phyloP scores from a whole-genome alignment of 2,329 filamentous ascomycete genomes.

The Cordyceps cicadae region DNA sequence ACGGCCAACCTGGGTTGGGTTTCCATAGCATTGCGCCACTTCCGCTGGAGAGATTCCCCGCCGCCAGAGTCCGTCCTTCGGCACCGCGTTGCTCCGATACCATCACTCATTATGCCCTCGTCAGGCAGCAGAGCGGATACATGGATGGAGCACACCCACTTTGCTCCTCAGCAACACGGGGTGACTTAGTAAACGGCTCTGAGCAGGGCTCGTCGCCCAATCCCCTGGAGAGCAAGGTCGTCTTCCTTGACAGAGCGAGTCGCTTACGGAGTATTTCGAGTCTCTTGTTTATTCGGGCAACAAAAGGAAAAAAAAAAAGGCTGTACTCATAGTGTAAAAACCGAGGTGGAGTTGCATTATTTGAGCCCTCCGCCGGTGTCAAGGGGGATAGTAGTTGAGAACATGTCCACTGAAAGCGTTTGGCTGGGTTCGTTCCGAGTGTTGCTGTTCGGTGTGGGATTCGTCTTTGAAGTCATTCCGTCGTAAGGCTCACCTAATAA shows the following conservation, averaged over 20 bases:
- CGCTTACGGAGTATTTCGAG: not conserved
- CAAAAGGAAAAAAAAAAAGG: no score
- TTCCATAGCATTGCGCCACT: not conserved
- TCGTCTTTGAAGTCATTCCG: no score
- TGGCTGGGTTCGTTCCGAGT: no score
- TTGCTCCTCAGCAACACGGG: not conserved
- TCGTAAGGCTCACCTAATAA: not conserved
- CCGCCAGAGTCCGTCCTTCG: not conserved
- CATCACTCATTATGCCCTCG: not conserved
- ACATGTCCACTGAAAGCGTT: no score
- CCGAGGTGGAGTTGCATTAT: not conserved
- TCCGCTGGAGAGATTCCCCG: not conserved
- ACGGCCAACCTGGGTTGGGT: not conserved
- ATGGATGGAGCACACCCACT: not conserved
- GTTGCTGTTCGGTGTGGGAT: no score
- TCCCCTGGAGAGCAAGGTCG: not conserved
- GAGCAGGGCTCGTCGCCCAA: not conserved
- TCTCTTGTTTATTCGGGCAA: not conserved
- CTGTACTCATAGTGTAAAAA: not conserved
- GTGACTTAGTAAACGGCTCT: not conserved
- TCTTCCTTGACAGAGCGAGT: not conserved
- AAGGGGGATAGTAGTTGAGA: no score
- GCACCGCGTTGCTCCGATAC: not conserved
- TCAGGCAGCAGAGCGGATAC: not conserved
- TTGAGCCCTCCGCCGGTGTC: not conserved